Evolutionary conservation across 495 filamentous ascomycete species (phyloP), one percentile per base, ranked within the genome.

Genomic region (Parachaetomium inaequale): DNA sequence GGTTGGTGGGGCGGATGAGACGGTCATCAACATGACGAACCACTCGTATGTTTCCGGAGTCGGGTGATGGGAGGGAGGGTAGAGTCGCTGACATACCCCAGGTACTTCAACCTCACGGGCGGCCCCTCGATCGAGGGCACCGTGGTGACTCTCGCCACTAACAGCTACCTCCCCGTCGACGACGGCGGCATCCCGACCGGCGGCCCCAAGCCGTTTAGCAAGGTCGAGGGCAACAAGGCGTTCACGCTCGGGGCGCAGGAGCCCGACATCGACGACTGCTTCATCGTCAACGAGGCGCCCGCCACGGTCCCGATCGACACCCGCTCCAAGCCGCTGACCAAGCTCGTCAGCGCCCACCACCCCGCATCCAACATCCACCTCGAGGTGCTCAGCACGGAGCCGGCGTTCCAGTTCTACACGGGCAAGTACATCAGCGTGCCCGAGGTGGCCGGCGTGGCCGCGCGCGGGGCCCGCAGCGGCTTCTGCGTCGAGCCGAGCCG

Each of bases 381-480:
- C 23, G 89, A 96, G 66, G 86, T 95, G 10, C 76, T 84, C 66
- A 92, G 88, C 76, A 97, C 92, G 0, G 93, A 97, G 75, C 94
- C 94, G 1, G 91, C 93, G 0, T 97, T 96, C 82, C 93, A 96
- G 73, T 95, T 95, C 77, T 97, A 97, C 76, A 95, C 91, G 0
- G 94, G 92, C 49, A 88, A 90, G 67, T 85, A 84, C 66, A 90
- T 94, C 64, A 78, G 92, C 64, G 85, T 94, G n/a, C 88, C 86
- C 1, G 85, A 79, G 42, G 84, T 88, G 14, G 85, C 82, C 15
- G 87, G 85, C 0, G 70, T 84, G 15, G 84, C 88, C 0, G 82
- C 85, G 0, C 83, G 89, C 19, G 82, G 77, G 0, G 67, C 84
- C 11, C 81, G 90, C 40, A 82, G 86, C 19, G 93, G 90, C 0